These are phyloP conservation scores for Xylaria acuta DNA, from an alignment of 495 filamentous ascomycete species.

Conservation along the genomic window DNA sequence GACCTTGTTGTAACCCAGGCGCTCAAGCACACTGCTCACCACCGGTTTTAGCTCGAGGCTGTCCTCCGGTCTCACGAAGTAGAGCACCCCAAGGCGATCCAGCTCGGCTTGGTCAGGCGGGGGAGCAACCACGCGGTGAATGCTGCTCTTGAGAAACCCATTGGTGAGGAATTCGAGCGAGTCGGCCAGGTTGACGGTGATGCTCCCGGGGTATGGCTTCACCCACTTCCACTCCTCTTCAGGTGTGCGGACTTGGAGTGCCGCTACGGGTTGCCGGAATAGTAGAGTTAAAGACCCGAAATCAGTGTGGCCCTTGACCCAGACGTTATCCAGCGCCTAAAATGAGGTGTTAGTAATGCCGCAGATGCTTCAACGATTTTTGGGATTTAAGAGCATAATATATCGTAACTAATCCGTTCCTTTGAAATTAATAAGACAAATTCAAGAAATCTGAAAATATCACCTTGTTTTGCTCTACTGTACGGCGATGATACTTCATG, in stretches of 20 bases:
- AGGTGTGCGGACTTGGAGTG: slow-evolving; percentile 56
- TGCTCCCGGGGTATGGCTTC: slow-evolving; percentile 57
- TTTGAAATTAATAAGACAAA: no score
- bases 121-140: slow-evolving; percentile 59
- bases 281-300: slow-evolving; percentile 63
- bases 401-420: no score
- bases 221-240: slow-evolving; percentile 60
- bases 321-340: slow-evolving; percentile 36
- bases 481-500: slow-evolving; percentile 59
- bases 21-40: slow-evolving; percentile 38
- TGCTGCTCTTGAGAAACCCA: slow-evolving; percentile 58
- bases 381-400: no score
- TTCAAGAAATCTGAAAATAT: no score
- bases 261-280: slow-evolving; percentile 60
- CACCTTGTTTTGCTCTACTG: slow-evolving; percentile 47
- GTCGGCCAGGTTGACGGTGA: slow-evolving; percentile 62
- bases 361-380: background rate
- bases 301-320: slow-evolving; percentile 60
- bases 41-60: slow-evolving; percentile 42
- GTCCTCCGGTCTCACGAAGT: slow-evolving; percentile 50
- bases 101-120: slow-evolving; percentile 58
- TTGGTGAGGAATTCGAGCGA: slow-evolving; percentile 56
- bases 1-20: slow-evolving; percentile 41
- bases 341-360: background rate
- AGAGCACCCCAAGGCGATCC: slow-evolving; percentile 59